Evolutionary conservation across 805 yeast genomes (phyloP).

Genomic region (Wickerhamomyces rabaulensis): DNA sequence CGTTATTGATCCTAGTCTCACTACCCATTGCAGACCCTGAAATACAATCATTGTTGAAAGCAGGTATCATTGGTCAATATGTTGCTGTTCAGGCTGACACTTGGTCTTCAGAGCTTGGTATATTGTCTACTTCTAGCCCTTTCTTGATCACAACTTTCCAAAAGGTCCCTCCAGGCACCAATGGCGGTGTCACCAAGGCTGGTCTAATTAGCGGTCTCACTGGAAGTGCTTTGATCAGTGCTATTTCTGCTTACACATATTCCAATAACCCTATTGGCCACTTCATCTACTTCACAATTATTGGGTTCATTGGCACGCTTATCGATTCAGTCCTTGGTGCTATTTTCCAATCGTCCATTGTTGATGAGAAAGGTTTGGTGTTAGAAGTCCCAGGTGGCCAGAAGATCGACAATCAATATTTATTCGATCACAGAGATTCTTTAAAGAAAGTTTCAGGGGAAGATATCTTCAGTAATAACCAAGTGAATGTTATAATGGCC

Average conservation of each 20-base stretch:
- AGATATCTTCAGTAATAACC: slow-evolving; percentile 34
- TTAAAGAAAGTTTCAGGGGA: slow-evolving; percentile 28
- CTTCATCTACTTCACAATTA: slow-evolving; percentile 23
- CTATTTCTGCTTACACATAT: slow-evolving; percentile 22
- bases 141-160: slow-evolving; percentile 34
- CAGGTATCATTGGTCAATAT: slow-evolving; percentile 31
- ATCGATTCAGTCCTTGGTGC: slow-evolving; percentile 41
- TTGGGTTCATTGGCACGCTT: slow-evolving; percentile 34
- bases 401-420: slow-evolving; percentile 25
- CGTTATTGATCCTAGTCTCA: slow-evolving; percentile 27
- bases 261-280: slow-evolving; percentile 13
- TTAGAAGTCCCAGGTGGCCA: slow-evolving; percentile 29
- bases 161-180: slow-evolving; percentile 41
- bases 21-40: slow-evolving; percentile 5
- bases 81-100: slow-evolving; percentile 42
- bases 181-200: slow-evolving; percentile 36
- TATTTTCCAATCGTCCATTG: slow-evolving; percentile 31
- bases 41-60: slow-evolving; percentile 12
- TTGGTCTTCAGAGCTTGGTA: slow-evolving; percentile 44
- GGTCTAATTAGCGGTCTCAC: slow-evolving; percentile 32
- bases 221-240: slow-evolving; percentile 32
- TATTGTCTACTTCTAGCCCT: slow-evolving; percentile 32
- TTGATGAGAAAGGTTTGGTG: slow-evolving; percentile 26
- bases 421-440: slow-evolving; percentile 10
- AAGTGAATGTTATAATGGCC: slow-evolving; percentile 33